These are phyloP conservation scores for Boletus rubroflammeus DNA, from an alignment of 768 basidiomycete species.

Conservation along the genomic window DNA sequence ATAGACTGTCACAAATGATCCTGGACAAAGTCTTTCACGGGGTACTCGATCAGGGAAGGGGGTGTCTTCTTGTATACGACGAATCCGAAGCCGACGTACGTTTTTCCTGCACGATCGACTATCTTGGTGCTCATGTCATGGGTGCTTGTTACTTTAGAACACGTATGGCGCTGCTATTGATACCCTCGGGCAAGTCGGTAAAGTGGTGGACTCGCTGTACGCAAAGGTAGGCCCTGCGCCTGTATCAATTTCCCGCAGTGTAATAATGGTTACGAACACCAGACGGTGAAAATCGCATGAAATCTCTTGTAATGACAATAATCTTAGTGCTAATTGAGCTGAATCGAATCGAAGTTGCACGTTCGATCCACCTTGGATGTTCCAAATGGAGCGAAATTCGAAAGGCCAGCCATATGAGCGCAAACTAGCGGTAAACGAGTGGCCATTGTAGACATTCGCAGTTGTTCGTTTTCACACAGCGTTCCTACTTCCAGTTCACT, in stretches of 20 bases:
- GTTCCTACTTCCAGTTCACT: background rate
- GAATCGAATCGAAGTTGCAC: background rate
- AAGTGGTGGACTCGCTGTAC: slow-evolving; percentile 92
- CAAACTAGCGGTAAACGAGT: background rate
- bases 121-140: slow-evolving; percentile 1
- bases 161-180: slow-evolving; percentile 87
- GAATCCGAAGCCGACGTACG: slow-evolving; percentile 80
- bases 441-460: background rate
- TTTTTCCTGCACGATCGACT: slow-evolving; percentile 10
- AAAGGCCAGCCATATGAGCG: background rate
- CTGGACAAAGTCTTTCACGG: slow-evolving; percentile 92
- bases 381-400: background rate
- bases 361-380: background rate
- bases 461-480: background rate
- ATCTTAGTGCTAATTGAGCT: background rate
- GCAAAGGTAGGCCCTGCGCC: slow-evolving; percentile 55
- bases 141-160: slow-evolving; percentile 45
- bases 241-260: background rate
- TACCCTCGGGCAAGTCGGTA: slow-evolving; percentile 84
- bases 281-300: slow-evolving; percentile 46
- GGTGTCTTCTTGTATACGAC: slow-evolving; percentile 89
- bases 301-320: background rate
- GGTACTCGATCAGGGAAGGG: slow-evolving; percentile 94
- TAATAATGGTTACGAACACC: background rate
- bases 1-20: slow-evolving; percentile 95